These are phyloP conservation scores for Starmerella apicola DNA, from an alignment of 805 yeast genomes.

Conservation along the genomic window DNA sequence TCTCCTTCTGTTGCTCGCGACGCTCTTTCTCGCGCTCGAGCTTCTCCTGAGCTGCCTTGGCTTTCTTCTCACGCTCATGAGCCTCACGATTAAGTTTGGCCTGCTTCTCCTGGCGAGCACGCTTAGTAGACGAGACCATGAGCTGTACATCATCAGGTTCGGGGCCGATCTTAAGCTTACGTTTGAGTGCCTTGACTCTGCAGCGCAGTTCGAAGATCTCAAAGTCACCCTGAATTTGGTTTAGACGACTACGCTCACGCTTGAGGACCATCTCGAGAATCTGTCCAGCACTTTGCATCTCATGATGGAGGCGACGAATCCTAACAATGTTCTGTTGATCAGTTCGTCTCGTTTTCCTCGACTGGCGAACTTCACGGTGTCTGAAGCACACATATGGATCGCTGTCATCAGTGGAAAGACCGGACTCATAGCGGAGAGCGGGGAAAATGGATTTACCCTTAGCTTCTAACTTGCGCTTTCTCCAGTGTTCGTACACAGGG, in stretches of 20 bases:
- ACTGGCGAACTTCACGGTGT: conserved; percentile 87
- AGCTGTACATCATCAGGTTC: conserved; percentile 66
- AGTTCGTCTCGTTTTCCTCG: conserved; percentile 89
- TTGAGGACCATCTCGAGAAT: conserved; percentile 57
- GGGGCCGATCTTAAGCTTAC: conserved; percentile 51
- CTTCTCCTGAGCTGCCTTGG: conserved; percentile 15
- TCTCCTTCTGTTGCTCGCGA: conserved; percentile 13
- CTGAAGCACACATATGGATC: conserved; percentile 95
- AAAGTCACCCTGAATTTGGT: conserved; percentile 48
- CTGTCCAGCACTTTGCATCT: conserved; percentile 62
- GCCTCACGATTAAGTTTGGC: conserved; percentile 17
- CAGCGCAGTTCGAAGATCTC: conserved; percentile 63
- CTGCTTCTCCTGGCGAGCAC: conserved; percentile 41
- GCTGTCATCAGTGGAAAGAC: conserved; percentile 57
- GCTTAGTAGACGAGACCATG: conserved; percentile 44
- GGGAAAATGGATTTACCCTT: conserved; percentile 66
- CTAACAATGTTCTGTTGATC: conserved; percentile 84
- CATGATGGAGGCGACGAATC: conserved; percentile 57
- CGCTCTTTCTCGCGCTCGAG: conserved; percentile 16
- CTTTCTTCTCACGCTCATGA: conserved; percentile 16
- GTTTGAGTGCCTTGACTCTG: conserved; percentile 58
- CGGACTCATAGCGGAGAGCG: conserved; percentile 69
- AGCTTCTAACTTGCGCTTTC: conserved; percentile 52
- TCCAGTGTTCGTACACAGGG: conserved; percentile 71
- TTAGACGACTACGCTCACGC: conserved; percentile 56